Percentiles rank a stretch among this genome's conserved stretches.
Evolutionary conservation across 345 rosid genomes (phyloP).

Genomic region (Firmiana major): DNA sequence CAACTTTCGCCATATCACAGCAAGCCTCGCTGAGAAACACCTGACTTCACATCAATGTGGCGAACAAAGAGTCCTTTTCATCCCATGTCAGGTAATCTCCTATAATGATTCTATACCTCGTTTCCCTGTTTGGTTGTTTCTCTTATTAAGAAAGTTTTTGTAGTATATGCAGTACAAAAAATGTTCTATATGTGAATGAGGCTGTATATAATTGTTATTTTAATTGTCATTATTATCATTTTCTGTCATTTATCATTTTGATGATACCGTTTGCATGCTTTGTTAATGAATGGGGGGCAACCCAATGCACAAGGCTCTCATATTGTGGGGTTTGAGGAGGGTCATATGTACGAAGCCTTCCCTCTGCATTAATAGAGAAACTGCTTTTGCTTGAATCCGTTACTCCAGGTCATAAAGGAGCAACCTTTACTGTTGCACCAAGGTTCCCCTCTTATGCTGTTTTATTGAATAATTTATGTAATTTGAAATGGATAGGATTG

Average conservation of each 20-base stretch:
- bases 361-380: too few relatives aligned
- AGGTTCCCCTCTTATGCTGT: too few relatives aligned
- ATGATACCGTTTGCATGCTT: neutral
- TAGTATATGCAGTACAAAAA: neutral
- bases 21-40: conserved; percentile 70
- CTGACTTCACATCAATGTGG: conserved; percentile 66
- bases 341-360: too few relatives aligned
- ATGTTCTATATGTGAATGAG: neutral
- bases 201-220: neutral
- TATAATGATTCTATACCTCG: neutral
- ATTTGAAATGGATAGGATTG: neutral
- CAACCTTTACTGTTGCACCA: too few relatives aligned
- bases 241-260: neutral
- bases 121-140: neutral
- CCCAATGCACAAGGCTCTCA: too few relatives aligned
- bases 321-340: too few relatives aligned
- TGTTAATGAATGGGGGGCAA: neutral
- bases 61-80: conserved; percentile 81
- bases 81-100: conserved; percentile 86
- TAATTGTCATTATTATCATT: neutral
- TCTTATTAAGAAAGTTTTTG: neutral
- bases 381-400: too few relatives aligned
- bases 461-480: neutral
- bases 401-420: too few relatives aligned
- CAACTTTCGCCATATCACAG: conserved; percentile 80